phyloP scores from a whole-genome alignment of 768 basidiomycete species.

The Boletellus ananiceps region DNA sequence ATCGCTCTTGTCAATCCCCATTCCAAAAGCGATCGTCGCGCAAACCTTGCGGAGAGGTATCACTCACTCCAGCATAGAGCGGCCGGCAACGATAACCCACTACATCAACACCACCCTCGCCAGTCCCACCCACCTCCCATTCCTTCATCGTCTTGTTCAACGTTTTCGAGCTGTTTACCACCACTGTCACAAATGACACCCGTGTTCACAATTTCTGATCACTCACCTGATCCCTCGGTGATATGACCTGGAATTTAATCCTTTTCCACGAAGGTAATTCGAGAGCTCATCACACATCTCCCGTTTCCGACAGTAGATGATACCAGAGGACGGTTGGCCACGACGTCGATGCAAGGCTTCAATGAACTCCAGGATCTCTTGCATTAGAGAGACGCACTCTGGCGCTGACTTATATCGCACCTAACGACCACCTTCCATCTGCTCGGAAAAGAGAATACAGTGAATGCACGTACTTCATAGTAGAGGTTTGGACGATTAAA shows the following conservation, averaged over 20 bases:
- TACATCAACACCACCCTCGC: constrained; percentile 55
- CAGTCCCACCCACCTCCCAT: constrained; percentile 54
- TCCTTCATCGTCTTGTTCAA: constrained; percentile 54
- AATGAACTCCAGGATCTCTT: constrained; percentile 64
- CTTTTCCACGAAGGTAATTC: constrained; percentile 57
- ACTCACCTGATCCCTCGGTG: constrained; percentile 64
- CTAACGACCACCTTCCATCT: constrained; percentile 30
- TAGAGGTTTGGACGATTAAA: constrained; percentile 79
- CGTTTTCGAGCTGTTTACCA: constrained; percentile 35
- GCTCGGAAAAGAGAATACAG: not conserved
- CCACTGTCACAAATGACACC: not conserved
- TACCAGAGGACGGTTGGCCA: constrained; percentile 58
- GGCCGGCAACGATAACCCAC: constrained; percentile 34
- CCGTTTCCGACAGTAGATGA: constrained; percentile 73
- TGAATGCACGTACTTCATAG: constrained; percentile 56
- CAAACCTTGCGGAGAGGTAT: constrained; percentile 47
- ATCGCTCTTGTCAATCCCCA: constrained; percentile 82
- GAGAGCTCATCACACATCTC: constrained; percentile 66
- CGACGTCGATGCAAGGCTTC: constrained; percentile 55
- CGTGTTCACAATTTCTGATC: not conserved
- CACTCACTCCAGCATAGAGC: not conserved
- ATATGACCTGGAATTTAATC: constrained; percentile 65
- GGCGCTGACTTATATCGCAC: constrained; percentile 59
- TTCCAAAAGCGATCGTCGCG: constrained; percentile 80
- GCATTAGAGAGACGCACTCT: constrained; percentile 51